A percentile compares a stretch with the other conserved stretches of the same genome.
These are phyloP conservation scores for Lipomyces yamanashiensis DNA, from an alignment of 805 yeast species.

Conservation along the genomic window DNA sequence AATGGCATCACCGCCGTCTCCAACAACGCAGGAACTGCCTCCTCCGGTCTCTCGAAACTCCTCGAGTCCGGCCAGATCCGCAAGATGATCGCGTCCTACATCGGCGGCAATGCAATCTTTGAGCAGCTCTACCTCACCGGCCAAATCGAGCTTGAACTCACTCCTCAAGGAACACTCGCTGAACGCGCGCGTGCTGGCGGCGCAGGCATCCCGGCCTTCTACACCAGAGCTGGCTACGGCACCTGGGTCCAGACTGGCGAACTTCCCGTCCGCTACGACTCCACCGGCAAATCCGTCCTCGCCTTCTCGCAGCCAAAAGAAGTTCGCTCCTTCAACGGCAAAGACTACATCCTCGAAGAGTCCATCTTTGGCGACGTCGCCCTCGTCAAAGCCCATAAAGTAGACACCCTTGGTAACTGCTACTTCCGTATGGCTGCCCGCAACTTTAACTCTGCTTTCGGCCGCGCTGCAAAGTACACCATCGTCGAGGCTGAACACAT, in stretches of 20 bases:
- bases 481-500: constrained; percentile 58
- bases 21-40: constrained; percentile 56
- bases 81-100: constrained; percentile 54
- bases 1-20: constrained; percentile 52
- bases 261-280: constrained; percentile 51
- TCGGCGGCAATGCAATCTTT: constrained; percentile 50
- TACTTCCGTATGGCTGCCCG: constrained; percentile 54
- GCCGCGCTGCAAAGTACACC: constrained; percentile 53
- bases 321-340: constrained; percentile 51
- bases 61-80: constrained; percentile 51
- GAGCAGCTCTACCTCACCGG: constrained; percentile 52
- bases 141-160: constrained; percentile 52
- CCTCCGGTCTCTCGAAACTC: constrained; percentile 51
- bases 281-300: constrained; percentile 46
- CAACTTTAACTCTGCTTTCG: constrained; percentile 54
- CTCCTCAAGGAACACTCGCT: constrained; percentile 60
- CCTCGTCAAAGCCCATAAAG: constrained; percentile 54
- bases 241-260: constrained; percentile 58
- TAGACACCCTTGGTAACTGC: constrained; percentile 55
- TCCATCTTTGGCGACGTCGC: constrained; percentile 55
- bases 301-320: constrained; percentile 50
- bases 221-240: constrained; percentile 56
- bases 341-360: constrained; percentile 51
- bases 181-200: constrained; percentile 56
- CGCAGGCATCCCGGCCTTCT: constrained; percentile 57